These are phyloP conservation scores for Colletotrichum scovillei DNA, from an alignment of 2,329 filamentous ascomycete species.

Conservation along the genomic window DNA sequence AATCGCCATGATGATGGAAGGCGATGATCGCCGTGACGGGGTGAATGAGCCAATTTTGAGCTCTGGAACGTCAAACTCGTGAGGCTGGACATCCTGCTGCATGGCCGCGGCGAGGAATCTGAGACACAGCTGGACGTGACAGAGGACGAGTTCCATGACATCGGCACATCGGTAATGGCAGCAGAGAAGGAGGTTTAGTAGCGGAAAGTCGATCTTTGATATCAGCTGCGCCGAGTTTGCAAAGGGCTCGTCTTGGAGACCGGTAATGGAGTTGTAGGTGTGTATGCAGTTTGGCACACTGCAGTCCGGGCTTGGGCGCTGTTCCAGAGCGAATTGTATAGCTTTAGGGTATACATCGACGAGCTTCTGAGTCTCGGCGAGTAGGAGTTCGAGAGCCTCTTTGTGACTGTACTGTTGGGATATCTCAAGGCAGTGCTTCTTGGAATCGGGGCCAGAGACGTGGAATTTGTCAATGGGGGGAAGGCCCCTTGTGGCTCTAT, in stretches of 20 bases:
- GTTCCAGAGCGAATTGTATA: conserved; percentile 37
- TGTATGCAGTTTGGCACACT: conserved; percentile 49
- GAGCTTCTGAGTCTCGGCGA: conserved; percentile 48
- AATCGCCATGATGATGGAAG: conserved; percentile 47
- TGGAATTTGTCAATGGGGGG: conserved; percentile 19
- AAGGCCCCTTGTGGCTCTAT: conserved; percentile 5
- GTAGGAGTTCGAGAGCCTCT: conserved; percentile 47
- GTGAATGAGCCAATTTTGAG: conserved; percentile 54
- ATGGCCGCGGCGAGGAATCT: conserved; percentile 39
- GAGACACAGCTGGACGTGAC: conserved; percentile 46
- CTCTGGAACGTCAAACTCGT: conserved; percentile 50
- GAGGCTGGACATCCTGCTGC: conserved; percentile 43
- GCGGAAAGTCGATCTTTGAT: conserved; percentile 45
- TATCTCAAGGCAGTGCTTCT: conserved; percentile 39
- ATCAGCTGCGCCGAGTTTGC: conserved; percentile 21
- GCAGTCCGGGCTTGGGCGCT: conserved; percentile 39
- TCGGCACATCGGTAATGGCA: conserved; percentile 52
- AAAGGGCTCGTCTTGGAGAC: conserved; percentile 26
- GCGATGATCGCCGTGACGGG: conserved; percentile 45
- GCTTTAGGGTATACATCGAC: conserved; percentile 48
- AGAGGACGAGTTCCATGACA: conserved; percentile 48
- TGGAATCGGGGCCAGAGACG: conserved; percentile 40
- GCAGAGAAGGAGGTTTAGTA: conserved; percentile 50
- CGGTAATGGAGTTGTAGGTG: conserved; percentile 8
- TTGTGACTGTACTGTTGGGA: conserved; percentile 41